A percentile compares a stretch with the other conserved stretches of the same genome.
phyloP scores from a whole-genome alignment of 179 eudicot species.

The Heliamphora pulchella region DNA sequence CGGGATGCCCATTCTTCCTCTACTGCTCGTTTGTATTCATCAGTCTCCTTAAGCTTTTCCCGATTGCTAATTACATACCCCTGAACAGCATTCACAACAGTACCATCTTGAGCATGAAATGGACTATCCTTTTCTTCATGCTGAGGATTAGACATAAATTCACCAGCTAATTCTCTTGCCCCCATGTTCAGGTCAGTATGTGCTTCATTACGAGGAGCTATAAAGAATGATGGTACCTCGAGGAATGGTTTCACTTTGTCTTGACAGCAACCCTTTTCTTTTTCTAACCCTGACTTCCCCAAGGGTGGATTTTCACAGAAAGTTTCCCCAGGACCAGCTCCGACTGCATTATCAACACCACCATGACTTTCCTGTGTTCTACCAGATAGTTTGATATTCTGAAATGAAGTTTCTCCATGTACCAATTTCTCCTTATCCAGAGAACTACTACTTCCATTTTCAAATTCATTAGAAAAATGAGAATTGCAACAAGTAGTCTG shows the following conservation, averaged over 20 bases:
- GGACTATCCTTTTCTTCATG: background rate
- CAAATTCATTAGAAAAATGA: constrained; percentile 11
- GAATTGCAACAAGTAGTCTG: constrained; percentile 5
- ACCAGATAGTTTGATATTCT: constrained; percentile 5
- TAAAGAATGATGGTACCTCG: constrained; percentile 4
- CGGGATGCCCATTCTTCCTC: constrained; percentile 80
- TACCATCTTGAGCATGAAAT: constrained; percentile 14
- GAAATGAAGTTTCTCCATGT: constrained; percentile 12
- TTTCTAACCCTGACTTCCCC: background rate
- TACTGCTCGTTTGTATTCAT: constrained; percentile 69
- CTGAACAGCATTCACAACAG: constrained; percentile 13
- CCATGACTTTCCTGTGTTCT: constrained; percentile 12
- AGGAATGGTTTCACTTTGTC: background rate
- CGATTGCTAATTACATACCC: constrained; percentile 45
- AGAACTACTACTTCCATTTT: background rate
- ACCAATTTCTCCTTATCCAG: constrained; percentile 14
- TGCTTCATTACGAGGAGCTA: background rate
- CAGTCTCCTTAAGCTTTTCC: constrained; percentile 82
- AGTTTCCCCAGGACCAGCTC: background rate
- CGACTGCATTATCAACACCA: background rate
- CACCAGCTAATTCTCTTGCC: background rate
- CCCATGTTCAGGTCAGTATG: background rate
- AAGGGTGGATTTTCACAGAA: background rate
- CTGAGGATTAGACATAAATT: background rate
- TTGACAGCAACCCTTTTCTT: background rate